Conservation (phyloP, 345 rosid species). For the Lepidium africanum region DNA sequence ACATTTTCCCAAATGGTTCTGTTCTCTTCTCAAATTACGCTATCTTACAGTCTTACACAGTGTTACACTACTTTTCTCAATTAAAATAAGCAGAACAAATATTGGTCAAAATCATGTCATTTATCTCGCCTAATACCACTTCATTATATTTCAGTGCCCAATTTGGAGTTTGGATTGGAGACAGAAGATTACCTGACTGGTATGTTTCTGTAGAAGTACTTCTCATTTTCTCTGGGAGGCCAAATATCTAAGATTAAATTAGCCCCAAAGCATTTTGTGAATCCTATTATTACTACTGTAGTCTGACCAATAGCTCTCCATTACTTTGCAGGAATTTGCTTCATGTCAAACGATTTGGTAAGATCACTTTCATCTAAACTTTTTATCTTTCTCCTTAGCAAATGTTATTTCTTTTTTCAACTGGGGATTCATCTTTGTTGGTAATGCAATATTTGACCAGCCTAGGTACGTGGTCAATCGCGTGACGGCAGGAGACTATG, state of each 20-base stretch:
- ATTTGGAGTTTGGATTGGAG: slow-evolving; percentile 63
- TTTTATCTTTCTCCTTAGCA: not conserved
- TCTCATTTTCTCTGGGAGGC: not conserved
- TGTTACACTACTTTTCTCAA: not conserved
- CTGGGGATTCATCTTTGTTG: not conserved
- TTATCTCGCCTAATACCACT: not conserved
- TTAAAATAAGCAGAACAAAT: not conserved
- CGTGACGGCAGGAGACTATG: slow-evolving; percentile 87
- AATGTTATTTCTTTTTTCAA: too few relatives aligned
- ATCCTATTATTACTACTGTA: not conserved
- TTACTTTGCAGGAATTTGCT: slow-evolving; percentile 68
- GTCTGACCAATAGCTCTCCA: not conserved
- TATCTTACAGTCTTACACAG: too few relatives aligned
- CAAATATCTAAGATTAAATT: not conserved
- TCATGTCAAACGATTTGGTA: slow-evolving; percentile 96
- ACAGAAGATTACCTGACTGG: slow-evolving; percentile 90
- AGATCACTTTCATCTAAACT: not conserved
- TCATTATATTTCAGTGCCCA: slow-evolving; percentile 48
- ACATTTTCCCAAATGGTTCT: not conserved
- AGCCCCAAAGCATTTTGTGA: not conserved
- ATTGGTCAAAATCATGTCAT: not conserved
- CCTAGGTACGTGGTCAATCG: slow-evolving; percentile 89
- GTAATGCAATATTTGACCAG: slow-evolving; percentile 35
- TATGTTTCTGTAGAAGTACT: slow-evolving; percentile 26
- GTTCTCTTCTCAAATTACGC: not conserved